Percentiles rank a stretch among this genome's conserved stretches.
phyloP scores from a whole-genome alignment of 2,329 filamentous ascomycete species.

The Coleophoma crateriformis region DNA sequence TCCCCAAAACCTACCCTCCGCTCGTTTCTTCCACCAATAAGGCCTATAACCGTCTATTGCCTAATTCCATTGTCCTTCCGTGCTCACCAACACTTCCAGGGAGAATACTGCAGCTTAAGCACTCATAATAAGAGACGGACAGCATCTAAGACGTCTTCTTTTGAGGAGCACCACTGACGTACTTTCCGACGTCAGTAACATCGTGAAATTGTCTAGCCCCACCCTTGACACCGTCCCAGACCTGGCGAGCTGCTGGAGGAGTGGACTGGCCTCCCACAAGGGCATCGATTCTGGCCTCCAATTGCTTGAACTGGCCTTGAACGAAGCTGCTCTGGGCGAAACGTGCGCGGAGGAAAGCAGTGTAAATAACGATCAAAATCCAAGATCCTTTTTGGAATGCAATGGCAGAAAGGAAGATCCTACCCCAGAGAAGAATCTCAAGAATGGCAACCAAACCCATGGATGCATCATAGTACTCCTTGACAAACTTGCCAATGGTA shows the following conservation, averaged over 20 bases:
- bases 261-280: constrained; percentile 81
- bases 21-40: too few relatives aligned
- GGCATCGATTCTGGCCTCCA: constrained; percentile 73
- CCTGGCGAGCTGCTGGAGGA: constrained; percentile 71
- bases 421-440: constrained; percentile 83
- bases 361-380: constrained; percentile 82
- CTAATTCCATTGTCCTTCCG: not conserved
- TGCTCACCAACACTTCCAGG: constrained; percentile 2
- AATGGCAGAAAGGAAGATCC: constrained; percentile 73
- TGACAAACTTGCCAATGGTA: constrained; percentile 86
- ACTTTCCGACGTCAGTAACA: constrained; percentile 72
- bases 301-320: constrained; percentile 70
- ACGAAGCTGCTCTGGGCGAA: constrained; percentile 89
- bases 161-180: constrained; percentile 50
- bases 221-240: constrained; percentile 76
- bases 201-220: constrained; percentile 69
- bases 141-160: constrained; percentile 43
- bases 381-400: constrained; percentile 88
- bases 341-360: constrained; percentile 84
- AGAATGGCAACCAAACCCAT: constrained; percentile 90
- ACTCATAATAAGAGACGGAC: not conserved
- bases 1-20: too few relatives aligned
- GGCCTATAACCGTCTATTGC: not conserved
- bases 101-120: not conserved
- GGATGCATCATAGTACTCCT: constrained; percentile 94